Conservation (phyloP, 2,329 filamentous ascomycete species). For the Hypoxylon sp. region DNA sequence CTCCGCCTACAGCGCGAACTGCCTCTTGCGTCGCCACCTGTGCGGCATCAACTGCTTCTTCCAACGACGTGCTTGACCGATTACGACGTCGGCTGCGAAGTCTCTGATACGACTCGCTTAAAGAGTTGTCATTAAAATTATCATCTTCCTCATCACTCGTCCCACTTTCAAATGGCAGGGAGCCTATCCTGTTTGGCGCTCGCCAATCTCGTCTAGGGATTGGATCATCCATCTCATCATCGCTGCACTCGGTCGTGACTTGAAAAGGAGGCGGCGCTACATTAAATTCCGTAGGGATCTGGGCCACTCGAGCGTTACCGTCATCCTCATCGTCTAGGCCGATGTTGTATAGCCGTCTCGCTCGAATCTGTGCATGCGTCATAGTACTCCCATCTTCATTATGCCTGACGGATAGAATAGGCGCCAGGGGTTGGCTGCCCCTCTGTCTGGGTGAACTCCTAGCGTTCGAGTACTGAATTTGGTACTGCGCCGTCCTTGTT, state of each 20-base stretch:
- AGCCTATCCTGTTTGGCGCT: constrained; percentile 61
- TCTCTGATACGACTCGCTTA: constrained; percentile 42
- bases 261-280: constrained; percentile 58
- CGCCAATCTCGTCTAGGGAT: constrained; percentile 47
- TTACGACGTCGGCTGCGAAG: constrained; percentile 40
- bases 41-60: constrained; percentile 56
- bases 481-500: constrained; percentile 75
- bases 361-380: constrained; percentile 54
- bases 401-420: constrained; percentile 61
- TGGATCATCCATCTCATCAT: constrained; percentile 61
- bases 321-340: constrained; percentile 54
- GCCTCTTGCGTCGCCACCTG: constrained; percentile 65
- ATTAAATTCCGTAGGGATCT: constrained; percentile 66
- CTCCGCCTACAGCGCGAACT: constrained; percentile 63
- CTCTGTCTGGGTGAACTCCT: constrained; percentile 40
- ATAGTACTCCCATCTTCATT: constrained; percentile 61
- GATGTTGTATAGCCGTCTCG: constrained; percentile 56
- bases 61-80: constrained; percentile 46
- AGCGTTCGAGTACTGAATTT: constrained; percentile 68
- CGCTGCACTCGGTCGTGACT: constrained; percentile 68
- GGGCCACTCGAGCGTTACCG: constrained; percentile 57
- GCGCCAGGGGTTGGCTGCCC: constrained; percentile 42
- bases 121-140: constrained; percentile 48
- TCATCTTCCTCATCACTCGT: constrained; percentile 51
- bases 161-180: constrained; percentile 63